These are phyloP conservation scores for Botryotinia calthae DNA, from an alignment of 2,329 filamentous ascomycete genomes.

Conservation along the genomic window DNA sequence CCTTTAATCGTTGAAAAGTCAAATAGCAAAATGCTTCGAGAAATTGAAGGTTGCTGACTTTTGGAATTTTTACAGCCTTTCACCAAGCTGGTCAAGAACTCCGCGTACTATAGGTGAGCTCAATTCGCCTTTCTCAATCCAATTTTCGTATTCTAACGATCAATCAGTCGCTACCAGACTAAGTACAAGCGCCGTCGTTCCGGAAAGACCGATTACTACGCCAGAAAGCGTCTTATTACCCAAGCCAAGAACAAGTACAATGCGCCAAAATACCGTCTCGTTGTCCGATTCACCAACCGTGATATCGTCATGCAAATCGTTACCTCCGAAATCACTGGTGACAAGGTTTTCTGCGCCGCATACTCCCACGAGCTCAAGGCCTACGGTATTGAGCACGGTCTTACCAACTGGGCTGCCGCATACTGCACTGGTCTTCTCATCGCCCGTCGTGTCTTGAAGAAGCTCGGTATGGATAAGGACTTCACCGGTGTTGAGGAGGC, in stretches of 20 bases:
- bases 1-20: conserved; percentile 46
- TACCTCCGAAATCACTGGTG: conserved; percentile 90
- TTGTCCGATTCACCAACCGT: conserved; percentile 99
- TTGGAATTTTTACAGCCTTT: conserved; percentile 67
- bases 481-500: conserved; percentile 97
- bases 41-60: conserved; percentile 99
- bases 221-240: conserved; percentile 98
- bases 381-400: conserved; percentile 96
- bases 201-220: conserved; percentile 99
- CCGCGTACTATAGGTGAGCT: conserved; percentile 95
- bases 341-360: conserved; percentile 92
- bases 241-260: conserved; percentile 99
- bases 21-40: conserved; percentile 93
- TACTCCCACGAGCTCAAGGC: conserved; percentile 97
- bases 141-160: conserved; percentile 25
- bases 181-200: conserved; percentile 97
- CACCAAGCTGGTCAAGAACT: conserved; percentile 96
- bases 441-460: conserved; percentile 93
- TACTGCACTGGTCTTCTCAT: conserved; percentile 96
- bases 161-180: conserved; percentile 88
- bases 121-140: conserved; percentile 28
- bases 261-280: conserved; percentile 98
- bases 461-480: conserved; percentile 90
- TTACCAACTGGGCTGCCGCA: conserved; percentile 99
- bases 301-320: conserved; percentile 99